These are phyloP conservation scores for Colletotrichum sojae DNA, from an alignment of 2,329 filamentous ascomycete genomes.

Conservation along the genomic window DNA sequence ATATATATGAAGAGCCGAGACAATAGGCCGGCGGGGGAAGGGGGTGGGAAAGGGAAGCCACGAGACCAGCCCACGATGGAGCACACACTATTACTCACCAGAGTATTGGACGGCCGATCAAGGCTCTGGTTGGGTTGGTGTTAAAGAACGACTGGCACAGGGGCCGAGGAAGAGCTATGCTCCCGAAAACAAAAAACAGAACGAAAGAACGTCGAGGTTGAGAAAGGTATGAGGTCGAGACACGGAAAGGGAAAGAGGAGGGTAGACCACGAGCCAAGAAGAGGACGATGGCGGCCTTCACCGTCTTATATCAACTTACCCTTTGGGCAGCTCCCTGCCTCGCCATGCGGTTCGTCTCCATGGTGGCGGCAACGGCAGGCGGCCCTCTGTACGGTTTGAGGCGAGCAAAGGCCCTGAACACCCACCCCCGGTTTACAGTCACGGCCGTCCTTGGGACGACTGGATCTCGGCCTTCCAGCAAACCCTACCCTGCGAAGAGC, in stretches of 20 bases:
- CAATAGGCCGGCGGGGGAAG: slow-evolving; percentile 34
- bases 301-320: slow-evolving; percentile 41
- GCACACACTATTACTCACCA: slow-evolving; percentile 28
- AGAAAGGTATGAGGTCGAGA: slow-evolving; percentile 34
- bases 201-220: slow-evolving; percentile 34
- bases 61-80: slow-evolving; percentile 27
- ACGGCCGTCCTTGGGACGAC: slow-evolving; percentile 17
- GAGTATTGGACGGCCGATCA: slow-evolving; percentile 32
- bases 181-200: slow-evolving; percentile 30
- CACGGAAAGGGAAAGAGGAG: slow-evolving; percentile 21
- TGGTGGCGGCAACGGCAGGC: slow-evolving; percentile 36
- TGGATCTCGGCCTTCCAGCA: slow-evolving; percentile 32
- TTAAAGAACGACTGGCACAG: slow-evolving; percentile 32
- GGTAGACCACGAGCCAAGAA: slow-evolving; percentile 11
- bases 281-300: slow-evolving; percentile 35
- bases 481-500: slow-evolving; percentile 8
- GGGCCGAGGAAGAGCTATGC: background rate
- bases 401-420: slow-evolving; percentile 25
- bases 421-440: slow-evolving; percentile 29
- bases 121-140: slow-evolving; percentile 15
- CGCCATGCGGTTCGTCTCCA: slow-evolving; percentile 31
- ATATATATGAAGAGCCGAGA: slow-evolving; percentile 39
- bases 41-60: slow-evolving; percentile 24
- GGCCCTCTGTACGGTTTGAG: slow-evolving; percentile 28
- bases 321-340: slow-evolving; percentile 35